Evolutionary conservation across 202 grass and related monocot genomes (phyloP).

Genomic region (Carex arenaria): DNA sequence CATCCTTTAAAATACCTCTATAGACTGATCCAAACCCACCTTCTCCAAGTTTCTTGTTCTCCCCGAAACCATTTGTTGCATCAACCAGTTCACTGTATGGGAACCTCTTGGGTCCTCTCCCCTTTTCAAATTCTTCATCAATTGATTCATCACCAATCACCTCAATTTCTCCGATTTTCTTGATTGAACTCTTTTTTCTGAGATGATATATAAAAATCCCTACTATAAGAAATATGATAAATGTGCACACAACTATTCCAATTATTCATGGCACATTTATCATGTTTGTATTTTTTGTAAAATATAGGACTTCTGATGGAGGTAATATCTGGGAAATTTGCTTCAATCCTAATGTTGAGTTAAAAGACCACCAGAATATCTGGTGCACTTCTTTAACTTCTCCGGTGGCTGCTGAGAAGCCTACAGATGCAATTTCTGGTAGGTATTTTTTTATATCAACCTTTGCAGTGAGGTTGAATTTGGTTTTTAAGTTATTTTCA

Average conservation of each 20-base stretch:
- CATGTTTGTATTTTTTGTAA: neutral
- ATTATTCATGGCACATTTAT: neutral
- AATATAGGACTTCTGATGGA: neutral
- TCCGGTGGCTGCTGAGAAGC: constrained; percentile 65
- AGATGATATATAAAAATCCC: neutral
- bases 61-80: constrained; percentile 47
- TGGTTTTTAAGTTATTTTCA: neutral
- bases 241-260: neutral
- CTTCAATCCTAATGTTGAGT: constrained; percentile 36
- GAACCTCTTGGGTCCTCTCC: constrained; percentile 56
- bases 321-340: neutral
- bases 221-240: neutral
- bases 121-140: constrained; percentile 59
- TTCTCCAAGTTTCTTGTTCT: constrained; percentile 60
- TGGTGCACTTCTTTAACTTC: constrained; percentile 44
- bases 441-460: constrained; percentile 21
- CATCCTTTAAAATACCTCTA: constrained; percentile 17
- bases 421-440: constrained; percentile 27
- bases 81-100: constrained; percentile 38
- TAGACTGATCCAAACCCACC: constrained; percentile 58
- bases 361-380: constrained; percentile 63
- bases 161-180: constrained; percentile 28
- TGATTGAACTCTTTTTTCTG: neutral
- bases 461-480: neutral
- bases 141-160: constrained; percentile 43